Evolutionary conservation across 2,329 filamentous ascomycete genomes (phyloP).

Genomic region (Fusarium sarcochroum): DNA sequence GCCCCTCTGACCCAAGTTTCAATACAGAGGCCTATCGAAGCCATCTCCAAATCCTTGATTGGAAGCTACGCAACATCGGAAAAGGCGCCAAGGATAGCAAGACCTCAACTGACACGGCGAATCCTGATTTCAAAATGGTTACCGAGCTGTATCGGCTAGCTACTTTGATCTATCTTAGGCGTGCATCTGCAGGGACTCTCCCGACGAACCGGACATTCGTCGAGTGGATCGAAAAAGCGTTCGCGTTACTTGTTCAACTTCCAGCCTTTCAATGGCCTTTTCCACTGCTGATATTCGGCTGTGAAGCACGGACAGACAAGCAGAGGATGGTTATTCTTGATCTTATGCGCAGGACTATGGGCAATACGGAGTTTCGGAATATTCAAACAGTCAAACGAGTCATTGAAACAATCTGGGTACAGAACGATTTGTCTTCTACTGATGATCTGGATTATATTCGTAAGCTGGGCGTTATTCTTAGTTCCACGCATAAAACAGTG

Average conservation of each 20-base stretch:
- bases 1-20: neutral
- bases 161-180: constrained; percentile 51
- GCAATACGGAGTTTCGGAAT: constrained; percentile 29
- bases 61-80: neutral
- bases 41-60: constrained; percentile 20
- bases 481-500: constrained; percentile 18
- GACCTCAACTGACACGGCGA: rapidly evolving
- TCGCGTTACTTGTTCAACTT: constrained; percentile 41
- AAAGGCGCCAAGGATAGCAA: rapidly evolving
- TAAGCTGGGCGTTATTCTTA: constrained; percentile 31
- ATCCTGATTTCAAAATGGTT: neutral
- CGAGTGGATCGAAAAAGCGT: constrained; percentile 45
- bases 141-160: constrained; percentile 49
- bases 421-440: constrained; percentile 50
- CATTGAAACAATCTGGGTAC: constrained; percentile 52
- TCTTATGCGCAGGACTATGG: constrained; percentile 48
- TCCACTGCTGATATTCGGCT: constrained; percentile 44
- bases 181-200: constrained; percentile 32
- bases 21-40: neutral
- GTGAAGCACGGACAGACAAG: constrained; percentile 44
- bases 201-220: constrained; percentile 20
- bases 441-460: constrained; percentile 18
- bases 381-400: constrained; percentile 42
- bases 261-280: constrained; percentile 42
- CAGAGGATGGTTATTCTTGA: constrained; percentile 35